phyloP scores from a whole-genome alignment of 2,329 filamentous ascomycete genomes.

The Aspergillus novoparasiticus region DNA sequence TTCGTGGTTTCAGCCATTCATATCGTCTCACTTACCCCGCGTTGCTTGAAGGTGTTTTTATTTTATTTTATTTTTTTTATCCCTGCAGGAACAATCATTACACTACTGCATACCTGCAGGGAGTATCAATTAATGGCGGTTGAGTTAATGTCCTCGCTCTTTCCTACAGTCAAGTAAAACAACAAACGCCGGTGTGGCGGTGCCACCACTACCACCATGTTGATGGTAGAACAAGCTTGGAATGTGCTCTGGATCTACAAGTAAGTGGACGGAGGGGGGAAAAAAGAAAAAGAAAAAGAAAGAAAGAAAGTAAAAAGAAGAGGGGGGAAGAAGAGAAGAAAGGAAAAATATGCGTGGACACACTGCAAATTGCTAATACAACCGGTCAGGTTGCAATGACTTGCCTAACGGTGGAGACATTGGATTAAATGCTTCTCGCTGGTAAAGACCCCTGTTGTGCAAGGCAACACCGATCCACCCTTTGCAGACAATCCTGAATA shows the following conservation, averaged over 20 bases:
- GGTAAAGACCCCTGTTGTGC: neutral
- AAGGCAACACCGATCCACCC: neutral
- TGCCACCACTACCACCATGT: neutral
- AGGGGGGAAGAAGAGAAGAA: neutral
- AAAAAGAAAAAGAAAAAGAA: neutral
- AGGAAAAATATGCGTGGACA: neutral
- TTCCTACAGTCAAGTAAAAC: neutral
- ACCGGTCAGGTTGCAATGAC: constrained; percentile 5
- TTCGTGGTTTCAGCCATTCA: constrained; percentile 1
- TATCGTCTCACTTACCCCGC: constrained; percentile 1
- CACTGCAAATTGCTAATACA: neutral
- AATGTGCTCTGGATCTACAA: neutral
- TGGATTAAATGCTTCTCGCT: neutral
- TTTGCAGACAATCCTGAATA: constrained; percentile 2
- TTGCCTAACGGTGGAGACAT: constrained; percentile 4
- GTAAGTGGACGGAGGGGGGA: neutral
- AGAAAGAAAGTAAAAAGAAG: neutral
- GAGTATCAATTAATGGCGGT: neutral
- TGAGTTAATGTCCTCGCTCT: neutral
- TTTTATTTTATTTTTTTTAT: neutral
- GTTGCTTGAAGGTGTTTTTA: neutral
- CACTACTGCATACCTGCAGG: constrained; percentile 2
- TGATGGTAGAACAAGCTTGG: neutral
- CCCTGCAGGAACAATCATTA: constrained; percentile 5
- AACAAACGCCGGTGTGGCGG: neutral